Base-by-base conservation (phyloP, 116 monocot species). In the Iris pallida region DNA sequence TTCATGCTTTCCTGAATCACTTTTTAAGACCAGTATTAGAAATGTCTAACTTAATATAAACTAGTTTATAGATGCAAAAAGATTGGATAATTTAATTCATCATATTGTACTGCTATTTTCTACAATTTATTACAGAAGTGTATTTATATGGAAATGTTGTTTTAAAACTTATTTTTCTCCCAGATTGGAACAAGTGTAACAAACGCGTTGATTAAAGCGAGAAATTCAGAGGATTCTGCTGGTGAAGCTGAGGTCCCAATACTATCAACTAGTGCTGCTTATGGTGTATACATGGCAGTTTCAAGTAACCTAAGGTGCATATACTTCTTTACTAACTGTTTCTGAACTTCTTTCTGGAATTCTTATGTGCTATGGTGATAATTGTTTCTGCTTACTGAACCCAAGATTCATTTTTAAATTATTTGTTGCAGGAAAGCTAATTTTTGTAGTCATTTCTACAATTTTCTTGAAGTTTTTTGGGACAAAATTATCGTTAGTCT, bases 251-350 rank as follows among this genome's bases (percentile, higher is more conserved):
- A 89, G 54, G 76, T 96, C 49, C 96, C 96, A 49, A 65, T 96
- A 59, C 1, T 96, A 16, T 78, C 86, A 68, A 96, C 96, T 11
- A 96, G 96, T 75, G 81, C 78, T 77, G 96, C 92, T 5, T 96
- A 96, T 81, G 96, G 96, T 45, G 79, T 92, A 10, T 96, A 96
- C 72, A 96, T 96, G 96, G 82, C 96, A 55, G 79, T 96, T 79
- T 96, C 96, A 58, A 92, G 92, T 66, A 96, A 96, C 74, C 89
- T 96, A 45, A 84, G 96, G 96, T 96, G 80, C 59, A 52, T 57
- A 17, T 65, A 16, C 12, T 14, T 53, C 42, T 48, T 71, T 16
- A 66, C 14, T 42, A 14, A 19, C 47, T 18, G 20, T 17, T 10
- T 13, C 7, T 61, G 5, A 44, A 17, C 14, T 61, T 61, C 12